These are phyloP conservation scores for Balansia obtecta DNA, from an alignment of 2,329 filamentous ascomycete genomes.

Conservation along the genomic window DNA sequence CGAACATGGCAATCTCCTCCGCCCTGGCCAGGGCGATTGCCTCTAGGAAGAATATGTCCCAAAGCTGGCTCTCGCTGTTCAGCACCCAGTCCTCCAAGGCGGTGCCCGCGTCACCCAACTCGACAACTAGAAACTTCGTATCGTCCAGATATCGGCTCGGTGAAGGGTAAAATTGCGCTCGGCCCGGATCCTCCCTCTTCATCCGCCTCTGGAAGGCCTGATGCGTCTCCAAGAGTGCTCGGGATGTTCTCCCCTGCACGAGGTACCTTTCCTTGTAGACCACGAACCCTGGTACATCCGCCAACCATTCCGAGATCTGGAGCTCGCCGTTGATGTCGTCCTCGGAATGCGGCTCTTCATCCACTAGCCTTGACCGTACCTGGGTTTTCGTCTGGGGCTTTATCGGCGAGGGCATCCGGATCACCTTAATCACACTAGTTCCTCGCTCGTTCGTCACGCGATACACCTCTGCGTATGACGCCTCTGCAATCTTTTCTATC, in stretches of 20 bases:
- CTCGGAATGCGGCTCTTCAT: slow-evolving; percentile 44
- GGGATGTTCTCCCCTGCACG: slow-evolving; percentile 42
- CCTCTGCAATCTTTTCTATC: slow-evolving; percentile 53
- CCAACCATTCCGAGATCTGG: slow-evolving; percentile 50
- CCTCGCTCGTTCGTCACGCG: slow-evolving; percentile 46
- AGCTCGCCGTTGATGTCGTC: slow-evolving; percentile 46
- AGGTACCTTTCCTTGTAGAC: slow-evolving; percentile 53
- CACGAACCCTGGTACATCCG: slow-evolving; percentile 52
- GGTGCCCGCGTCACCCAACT: slow-evolving; percentile 49
- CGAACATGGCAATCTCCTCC: slow-evolving; percentile 45
- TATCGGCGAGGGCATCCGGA: slow-evolving; percentile 46
- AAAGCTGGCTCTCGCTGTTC: slow-evolving; percentile 36
- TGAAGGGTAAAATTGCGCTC: slow-evolving; percentile 49
- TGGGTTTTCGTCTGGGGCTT: slow-evolving; percentile 45
- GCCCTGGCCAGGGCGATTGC: slow-evolving; percentile 48
- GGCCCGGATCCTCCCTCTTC: slow-evolving; percentile 41
- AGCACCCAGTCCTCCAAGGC: slow-evolving; percentile 48
- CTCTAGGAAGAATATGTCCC: slow-evolving; percentile 51
- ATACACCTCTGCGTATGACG: slow-evolving; percentile 55
- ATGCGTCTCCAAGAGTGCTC: slow-evolving; percentile 45
- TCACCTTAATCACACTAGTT: slow-evolving; percentile 53
- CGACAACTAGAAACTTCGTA: slow-evolving; percentile 48
- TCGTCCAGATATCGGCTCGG: slow-evolving; percentile 46
- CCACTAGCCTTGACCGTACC: slow-evolving; percentile 39
- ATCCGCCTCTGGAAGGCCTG: slow-evolving; percentile 41